These are phyloP conservation scores for Apiospora aurea DNA, from an alignment of 2,329 filamentous ascomycete genomes.

Conservation along the genomic window DNA sequence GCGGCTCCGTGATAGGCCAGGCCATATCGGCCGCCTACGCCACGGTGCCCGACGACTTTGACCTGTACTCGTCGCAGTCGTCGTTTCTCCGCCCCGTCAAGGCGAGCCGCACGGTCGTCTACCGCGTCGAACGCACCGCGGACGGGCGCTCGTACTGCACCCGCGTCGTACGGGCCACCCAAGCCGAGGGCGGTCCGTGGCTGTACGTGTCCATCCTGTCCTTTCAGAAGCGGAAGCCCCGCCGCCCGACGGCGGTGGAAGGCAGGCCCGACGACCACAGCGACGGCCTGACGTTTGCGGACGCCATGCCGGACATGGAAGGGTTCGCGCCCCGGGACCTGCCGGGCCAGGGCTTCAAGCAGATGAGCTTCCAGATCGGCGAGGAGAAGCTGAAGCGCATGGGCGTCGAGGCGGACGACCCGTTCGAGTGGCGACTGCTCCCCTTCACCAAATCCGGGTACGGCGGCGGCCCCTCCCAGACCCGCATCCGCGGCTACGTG, in stretches of 20 bases:
- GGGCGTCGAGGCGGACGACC: background rate
- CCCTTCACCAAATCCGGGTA: background rate
- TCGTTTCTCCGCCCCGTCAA: conserved; percentile 29
- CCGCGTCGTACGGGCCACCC: conserved; percentile 28
- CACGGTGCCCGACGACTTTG: conserved; percentile 26
- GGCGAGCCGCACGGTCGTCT: conserved; percentile 17
- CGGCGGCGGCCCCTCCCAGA: background rate
- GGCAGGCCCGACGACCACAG: background rate
- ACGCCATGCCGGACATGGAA: background rate
- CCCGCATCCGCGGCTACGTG: background rate
- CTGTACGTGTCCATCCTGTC: conserved; percentile 14
- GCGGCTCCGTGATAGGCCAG: conserved; percentile 25
- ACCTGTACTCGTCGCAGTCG: conserved; percentile 31
- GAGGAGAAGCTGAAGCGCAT: background rate
- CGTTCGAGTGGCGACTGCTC: conserved; percentile 20
- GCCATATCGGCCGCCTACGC: conserved; percentile 30
- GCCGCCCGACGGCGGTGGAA: background rate
- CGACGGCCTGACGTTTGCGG: background rate
- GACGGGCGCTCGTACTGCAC: conserved; percentile 29
- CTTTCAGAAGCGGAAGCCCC: background rate
- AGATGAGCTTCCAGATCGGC: conserved; percentile 13
- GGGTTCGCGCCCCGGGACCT: background rate
- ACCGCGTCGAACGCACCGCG: conserved; percentile 23
- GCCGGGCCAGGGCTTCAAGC: background rate
- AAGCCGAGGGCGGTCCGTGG: background rate